phyloP scores from a whole-genome alignment of 1,284 basidiomycete genomes.

The Apiotrichum mycotoxinovorans region DNA sequence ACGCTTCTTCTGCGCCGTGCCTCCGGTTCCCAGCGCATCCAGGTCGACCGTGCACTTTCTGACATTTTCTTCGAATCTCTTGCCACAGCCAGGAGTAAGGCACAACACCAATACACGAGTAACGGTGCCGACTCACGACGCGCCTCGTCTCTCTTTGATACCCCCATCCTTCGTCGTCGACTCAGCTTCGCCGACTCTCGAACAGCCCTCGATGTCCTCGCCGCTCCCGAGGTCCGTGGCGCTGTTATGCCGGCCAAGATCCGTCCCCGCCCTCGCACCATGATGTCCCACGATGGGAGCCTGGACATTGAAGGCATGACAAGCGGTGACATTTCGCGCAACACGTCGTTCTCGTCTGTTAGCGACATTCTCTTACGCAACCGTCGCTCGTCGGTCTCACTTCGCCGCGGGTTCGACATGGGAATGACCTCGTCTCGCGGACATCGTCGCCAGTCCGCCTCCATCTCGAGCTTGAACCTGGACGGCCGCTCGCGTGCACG shows the following conservation, averaged over 20 bases:
- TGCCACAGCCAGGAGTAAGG: slow-evolving; percentile 43
- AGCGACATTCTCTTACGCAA: slow-evolving; percentile 2
- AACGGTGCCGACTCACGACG: slow-evolving; percentile 21
- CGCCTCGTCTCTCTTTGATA: slow-evolving; percentile 26
- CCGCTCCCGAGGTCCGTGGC: slow-evolving; percentile 8
- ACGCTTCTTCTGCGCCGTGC: slow-evolving; percentile 65
- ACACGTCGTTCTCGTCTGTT: slow-evolving; percentile 12
- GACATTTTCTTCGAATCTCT: slow-evolving; percentile 51
- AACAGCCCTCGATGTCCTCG: slow-evolving; percentile 8
- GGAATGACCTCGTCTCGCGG: not conserved
- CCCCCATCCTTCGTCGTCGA: slow-evolving; percentile 36
- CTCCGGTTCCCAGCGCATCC: slow-evolving; percentile 62
- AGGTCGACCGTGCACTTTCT: slow-evolving; percentile 47
- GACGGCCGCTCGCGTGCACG: not conserved
- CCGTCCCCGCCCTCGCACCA: slow-evolving; percentile 1
- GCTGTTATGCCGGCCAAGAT: slow-evolving; percentile 1
- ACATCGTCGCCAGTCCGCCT: slow-evolving; percentile 2
- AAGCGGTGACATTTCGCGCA: slow-evolving; percentile 8
- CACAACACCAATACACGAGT: slow-evolving; percentile 33
- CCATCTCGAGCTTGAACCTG: not conserved
- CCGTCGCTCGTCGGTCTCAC: slow-evolving; percentile 5
- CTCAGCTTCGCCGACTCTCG: slow-evolving; percentile 24
- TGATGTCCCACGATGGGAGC: not conserved
- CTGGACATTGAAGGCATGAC: not conserved
- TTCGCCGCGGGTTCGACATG: slow-evolving; percentile 8